Evolutionary conservation across 495 filamentous ascomycete genomes (phyloP).

Genomic region (Sporormia fimetaria): DNA sequence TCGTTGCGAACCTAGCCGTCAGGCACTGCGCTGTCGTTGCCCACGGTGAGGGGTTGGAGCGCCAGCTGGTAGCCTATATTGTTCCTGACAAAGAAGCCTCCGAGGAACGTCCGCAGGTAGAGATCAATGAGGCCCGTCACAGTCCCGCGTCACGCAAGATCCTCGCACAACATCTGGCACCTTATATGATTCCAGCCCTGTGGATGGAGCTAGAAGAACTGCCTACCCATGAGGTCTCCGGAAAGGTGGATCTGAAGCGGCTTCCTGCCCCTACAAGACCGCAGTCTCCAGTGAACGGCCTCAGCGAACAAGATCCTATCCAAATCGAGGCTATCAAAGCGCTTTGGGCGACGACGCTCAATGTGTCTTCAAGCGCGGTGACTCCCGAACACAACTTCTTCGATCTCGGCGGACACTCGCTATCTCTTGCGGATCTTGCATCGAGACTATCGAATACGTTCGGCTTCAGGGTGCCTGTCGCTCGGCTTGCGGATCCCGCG

Average conservation of each 20-base stretch:
- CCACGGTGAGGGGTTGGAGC: constrained; percentile 53
- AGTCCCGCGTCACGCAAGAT: constrained; percentile 46
- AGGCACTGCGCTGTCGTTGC: constrained; percentile 48
- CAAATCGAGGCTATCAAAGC: constrained; percentile 44
- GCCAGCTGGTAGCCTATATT: constrained; percentile 57
- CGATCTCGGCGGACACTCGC: constrained; percentile 57
- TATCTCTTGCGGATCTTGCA: constrained; percentile 55
- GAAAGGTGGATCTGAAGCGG: constrained; percentile 53
- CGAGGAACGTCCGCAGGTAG: constrained; percentile 41
- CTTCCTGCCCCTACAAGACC: constrained; percentile 44
- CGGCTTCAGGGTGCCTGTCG: constrained; percentile 51
- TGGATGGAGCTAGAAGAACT: constrained; percentile 52
- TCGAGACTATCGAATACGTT: constrained; percentile 46
- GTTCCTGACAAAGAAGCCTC: constrained; percentile 45
- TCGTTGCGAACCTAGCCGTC: constrained; percentile 49
- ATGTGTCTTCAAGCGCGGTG: constrained; percentile 41
- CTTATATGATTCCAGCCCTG: constrained; percentile 59
- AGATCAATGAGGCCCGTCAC: constrained; percentile 48
- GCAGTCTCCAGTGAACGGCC: constrained; percentile 29
- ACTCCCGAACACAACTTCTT: constrained; percentile 57
- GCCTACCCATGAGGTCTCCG: constrained; percentile 55
- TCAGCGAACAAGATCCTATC: constrained; percentile 41
- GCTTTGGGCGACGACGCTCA: constrained; percentile 50
- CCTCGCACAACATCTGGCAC: constrained; percentile 47
- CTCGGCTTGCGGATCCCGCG: constrained; percentile 49